A percentile compares a stretch with the other conserved stretches of the same genome.
These are phyloP conservation scores for Cercospora janseana DNA, from an alignment of 2,329 filamentous ascomycete genomes.

Conservation along the genomic window DNA sequence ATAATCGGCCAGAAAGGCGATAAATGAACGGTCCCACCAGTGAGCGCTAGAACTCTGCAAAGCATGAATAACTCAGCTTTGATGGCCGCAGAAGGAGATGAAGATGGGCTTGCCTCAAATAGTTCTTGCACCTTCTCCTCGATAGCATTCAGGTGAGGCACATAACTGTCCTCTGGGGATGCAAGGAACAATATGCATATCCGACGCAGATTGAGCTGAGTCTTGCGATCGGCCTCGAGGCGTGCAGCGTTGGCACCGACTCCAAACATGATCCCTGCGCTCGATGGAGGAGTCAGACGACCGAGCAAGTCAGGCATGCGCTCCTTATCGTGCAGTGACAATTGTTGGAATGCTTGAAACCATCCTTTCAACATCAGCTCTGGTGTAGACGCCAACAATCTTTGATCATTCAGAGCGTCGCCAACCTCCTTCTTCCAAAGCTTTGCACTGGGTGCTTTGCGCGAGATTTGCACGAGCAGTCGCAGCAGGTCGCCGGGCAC, in stretches of 20 bases:
- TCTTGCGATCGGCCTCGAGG: constrained; percentile 90
- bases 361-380: constrained; percentile 69
- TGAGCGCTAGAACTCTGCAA: constrained; percentile 75
- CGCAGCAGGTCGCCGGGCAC: constrained; percentile 68
- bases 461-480: constrained; percentile 73
- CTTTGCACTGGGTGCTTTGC: constrained; percentile 77
- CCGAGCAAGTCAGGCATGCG: constrained; percentile 76
- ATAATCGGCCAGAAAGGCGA: constrained; percentile 86
- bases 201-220: constrained; percentile 83
- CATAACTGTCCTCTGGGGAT: constrained; percentile 73
- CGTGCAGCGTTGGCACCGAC: constrained; percentile 91
- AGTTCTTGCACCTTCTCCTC: constrained; percentile 85
- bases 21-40: constrained; percentile 74
- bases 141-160: constrained; percentile 69
- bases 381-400: constrained; percentile 73
- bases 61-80: constrained; percentile 88
- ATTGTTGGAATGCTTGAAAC: constrained; percentile 81
- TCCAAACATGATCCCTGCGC: constrained; percentile 96
- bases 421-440: constrained; percentile 88
- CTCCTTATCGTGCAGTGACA: constrained; percentile 83
- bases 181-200: constrained; percentile 78
- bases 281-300: constrained; percentile 78
- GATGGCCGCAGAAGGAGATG: constrained; percentile 86
- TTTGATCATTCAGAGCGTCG: constrained; percentile 86
- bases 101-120: constrained; percentile 75